Base-by-base conservation (phyloP, 495 filamentous ascomycete genomes). In the Astrothelium subdiscretum region DNA sequence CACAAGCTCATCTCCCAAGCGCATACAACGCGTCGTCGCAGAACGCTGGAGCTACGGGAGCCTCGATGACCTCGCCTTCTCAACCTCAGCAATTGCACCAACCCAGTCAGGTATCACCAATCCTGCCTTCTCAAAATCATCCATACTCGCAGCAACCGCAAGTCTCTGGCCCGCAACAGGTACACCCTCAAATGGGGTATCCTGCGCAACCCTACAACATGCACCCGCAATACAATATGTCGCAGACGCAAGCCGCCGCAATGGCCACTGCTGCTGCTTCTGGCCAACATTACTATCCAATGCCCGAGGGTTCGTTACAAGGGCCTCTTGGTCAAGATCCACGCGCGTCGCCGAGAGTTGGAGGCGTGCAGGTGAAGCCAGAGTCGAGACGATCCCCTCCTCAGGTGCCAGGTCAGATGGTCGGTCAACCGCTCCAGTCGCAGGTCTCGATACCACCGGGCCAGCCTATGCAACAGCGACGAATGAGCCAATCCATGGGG, bases 241-340 rank as follows among this genome's bases (percentile, higher is more conserved):
- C 81, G 11, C 71, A 74, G n/a, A 70, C 77, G 0, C 83, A 86
- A 67, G 84, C 84, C 27, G 85, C 85, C 15, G 85, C 85, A 44
- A 86, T 87, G 83, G 85, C 85, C 31, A 87, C 85, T 10, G 85
- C 86, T 42, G 85, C 86, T 6, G 86, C 85, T 8, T 85, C 85
- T 24, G 85, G 80, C 57, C 80, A 79, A 66, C 78, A 69, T 52
- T 82, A 80, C 67, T 81, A 81, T 63, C 62, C 73, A 67, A 81
- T 83, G 75, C 69, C 77, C 35, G 85, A 87, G 60, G 71, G 77
- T 42, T 77, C 73, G 54, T 65, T 86, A 48, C 77, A 81, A 65
- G 69, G 67, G 29, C 66, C 66, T 40, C 64, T 75, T 32, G 61
- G 65, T 31, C 72, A 71, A 64, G 72, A 74, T 63, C 70, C 70